Evolutionary conservation across 805 yeast species (phyloP), one percentile per base, ranked within the genome.

Genomic region (Diddensiella caesifluorescens): DNA sequence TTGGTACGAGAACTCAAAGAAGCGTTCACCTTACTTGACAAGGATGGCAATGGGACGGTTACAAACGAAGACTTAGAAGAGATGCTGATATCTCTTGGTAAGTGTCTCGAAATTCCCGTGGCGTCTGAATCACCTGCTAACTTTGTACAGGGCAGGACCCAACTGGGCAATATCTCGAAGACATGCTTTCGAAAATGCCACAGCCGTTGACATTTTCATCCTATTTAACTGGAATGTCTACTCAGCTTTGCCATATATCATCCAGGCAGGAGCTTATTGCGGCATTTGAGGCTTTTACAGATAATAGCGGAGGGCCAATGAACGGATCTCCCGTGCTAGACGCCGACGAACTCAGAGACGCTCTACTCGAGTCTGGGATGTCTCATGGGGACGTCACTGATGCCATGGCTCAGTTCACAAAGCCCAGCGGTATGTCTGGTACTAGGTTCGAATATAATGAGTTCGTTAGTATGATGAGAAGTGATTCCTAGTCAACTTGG

Each of bases 11-110:
- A 74, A 49, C 68, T 83, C 42, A 71, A 84, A 43, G 83, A 84
- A 50, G 79, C 92, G 1, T 89, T 88, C 60, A 77, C 84, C 22
- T 60, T 85, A 51, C 75, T 89, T 5, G 96, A 89, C 56, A 82
- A 82, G 27, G 90, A 89, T 47, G 78, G 81, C 20, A 94, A 88
- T 54, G 86, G 87, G 1, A 56, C 61, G 3, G 47, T 61, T 7
- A 43, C 48, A 10, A 35, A 39, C 2, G 52, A 20, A 2, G 65
- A 61, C 42, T 39, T 89, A 41, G 65, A 63, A 28, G 67, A 71
- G 18, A 68, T 80, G 13, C 70, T 77, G 47, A 65, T 71, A 5
- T 51, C 59, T 7, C 46, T 51, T 28, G 32, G 32, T 29, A 29
- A n/a, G 32, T 29, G 32, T 7, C 12, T 29, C 19, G 32, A n/a